Evolutionary conservation across 2,329 filamentous ascomycete genomes (phyloP), one percentile per base, ranked within the genome.

Genomic region (Aphanocladium album): DNA sequence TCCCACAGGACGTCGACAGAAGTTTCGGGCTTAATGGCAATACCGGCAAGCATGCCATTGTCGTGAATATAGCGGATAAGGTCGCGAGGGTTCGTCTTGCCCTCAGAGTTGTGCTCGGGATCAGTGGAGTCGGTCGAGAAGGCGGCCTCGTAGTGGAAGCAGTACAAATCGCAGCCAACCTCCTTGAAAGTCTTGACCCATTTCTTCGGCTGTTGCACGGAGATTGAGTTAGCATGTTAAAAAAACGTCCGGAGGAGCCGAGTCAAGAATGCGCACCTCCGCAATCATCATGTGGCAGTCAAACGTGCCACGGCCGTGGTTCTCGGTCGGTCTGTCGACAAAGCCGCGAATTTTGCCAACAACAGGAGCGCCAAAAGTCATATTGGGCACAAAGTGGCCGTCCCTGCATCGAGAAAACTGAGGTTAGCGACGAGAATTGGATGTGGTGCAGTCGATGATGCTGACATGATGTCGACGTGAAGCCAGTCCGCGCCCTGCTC

Each of bases 281-380:
- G 91, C 87, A 72, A 99, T 96, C 95, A 99, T 99, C 95, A 99
- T 98, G 78, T 99, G 95, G 83, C 95, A 99, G 77, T 99, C 95
- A 74, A 99, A 99, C 16, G 93, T 98, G 64, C 95, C 95, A 68
- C 88, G 89, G 57, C 90, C 92, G 67, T 89, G 80, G 37, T 83
- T 83, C 56, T 83, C 79, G 45, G 81, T 80, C 3, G 92, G 93
- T 67, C 83, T 82, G 61, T 91, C 88, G 69, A 99, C 93, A 70
- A 96, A 90, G 50, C 84, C 81, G 64, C 95, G 87, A 69, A 99
- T 95, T 80, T 93, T 96, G 67, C 91, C 93, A 50, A 99, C 95
- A 41, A 99, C 92, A 5, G 93, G 93, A 21, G 93, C 88, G 62
- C 95, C 95, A 71, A 98, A 97, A 52, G 95, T 98, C 76, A 99